These are phyloP conservation scores for Rhododendron williamsianum DNA, from an alignment of 148 eudicot genomes.

Conservation along the genomic window DNA sequence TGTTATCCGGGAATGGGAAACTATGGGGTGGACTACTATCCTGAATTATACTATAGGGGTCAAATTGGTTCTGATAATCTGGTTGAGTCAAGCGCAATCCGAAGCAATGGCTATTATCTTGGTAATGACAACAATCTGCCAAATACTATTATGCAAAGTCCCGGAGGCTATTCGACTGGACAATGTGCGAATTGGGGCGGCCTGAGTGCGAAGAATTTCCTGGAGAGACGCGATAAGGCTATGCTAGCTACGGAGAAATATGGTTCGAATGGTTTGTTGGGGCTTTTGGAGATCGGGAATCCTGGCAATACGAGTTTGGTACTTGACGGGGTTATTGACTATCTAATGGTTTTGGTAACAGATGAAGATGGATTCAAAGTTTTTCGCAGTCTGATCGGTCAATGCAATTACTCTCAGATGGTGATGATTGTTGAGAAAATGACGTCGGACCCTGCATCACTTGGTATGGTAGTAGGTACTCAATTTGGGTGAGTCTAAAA, in stretches of 20 bases:
- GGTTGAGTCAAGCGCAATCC: not conserved
- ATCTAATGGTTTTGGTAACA: not conserved
- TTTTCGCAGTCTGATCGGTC: not conserved
- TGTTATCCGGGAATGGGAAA: not conserved
- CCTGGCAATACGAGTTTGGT: not conserved
- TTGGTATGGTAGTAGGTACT: not conserved
- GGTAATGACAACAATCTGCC: not conserved
- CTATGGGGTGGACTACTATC: not conserved
- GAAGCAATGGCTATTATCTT: not conserved
- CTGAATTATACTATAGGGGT: not conserved
- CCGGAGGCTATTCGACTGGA: not conserved
- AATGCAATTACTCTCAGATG: not conserved
- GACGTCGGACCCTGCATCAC: not conserved
- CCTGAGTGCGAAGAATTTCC: not conserved
- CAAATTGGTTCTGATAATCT: not conserved
- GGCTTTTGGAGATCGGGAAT: not conserved
- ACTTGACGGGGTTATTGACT: not conserved
- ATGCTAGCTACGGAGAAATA: not conserved
- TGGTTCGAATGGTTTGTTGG: not conserved
- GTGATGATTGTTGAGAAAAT: not conserved
- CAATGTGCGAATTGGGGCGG: not conserved
- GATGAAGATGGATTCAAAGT: not conserved
- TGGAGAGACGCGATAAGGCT: not conserved
- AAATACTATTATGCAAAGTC: not conserved
- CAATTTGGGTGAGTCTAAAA: constrained; percentile 8